A percentile compares a stretch with the other conserved stretches of the same genome.
Conservation (phyloP, 345 rosid genomes). For the Acer negundo region DNA sequence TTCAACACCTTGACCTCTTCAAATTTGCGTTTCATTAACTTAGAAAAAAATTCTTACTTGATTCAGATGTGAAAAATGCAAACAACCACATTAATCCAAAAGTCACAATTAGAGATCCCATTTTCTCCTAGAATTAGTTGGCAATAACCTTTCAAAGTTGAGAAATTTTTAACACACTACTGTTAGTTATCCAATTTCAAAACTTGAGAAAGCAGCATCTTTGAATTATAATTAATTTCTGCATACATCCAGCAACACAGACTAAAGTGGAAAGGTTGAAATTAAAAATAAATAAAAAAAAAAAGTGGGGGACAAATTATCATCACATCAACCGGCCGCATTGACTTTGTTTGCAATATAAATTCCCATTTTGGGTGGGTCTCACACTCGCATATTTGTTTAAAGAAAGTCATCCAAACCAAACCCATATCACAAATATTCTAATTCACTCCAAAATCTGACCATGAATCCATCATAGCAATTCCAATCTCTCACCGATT, state of each 20-base stretch:
- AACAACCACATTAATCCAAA: background rate
- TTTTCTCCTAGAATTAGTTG: background rate
- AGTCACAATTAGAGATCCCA: background rate
- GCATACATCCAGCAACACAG: background rate
- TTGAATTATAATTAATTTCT: background rate
- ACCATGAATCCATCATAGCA: background rate
- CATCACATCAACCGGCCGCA: slow-evolving; percentile 4
- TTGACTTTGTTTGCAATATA: background rate
- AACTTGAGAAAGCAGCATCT: background rate
- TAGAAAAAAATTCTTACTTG: background rate
- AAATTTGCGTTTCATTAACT: background rate
- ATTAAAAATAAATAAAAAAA: background rate
- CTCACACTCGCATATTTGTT: background rate
- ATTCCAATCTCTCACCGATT: background rate
- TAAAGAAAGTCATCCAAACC: background rate
- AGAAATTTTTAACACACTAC: background rate
- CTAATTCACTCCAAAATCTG: background rate
- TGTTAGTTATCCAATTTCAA: background rate
- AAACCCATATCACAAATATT: background rate
- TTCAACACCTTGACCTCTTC: background rate
- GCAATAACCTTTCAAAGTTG: background rate
- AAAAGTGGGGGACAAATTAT: background rate
- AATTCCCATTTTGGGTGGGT: background rate
- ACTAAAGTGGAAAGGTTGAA: background rate
- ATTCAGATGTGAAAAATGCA: background rate